These are phyloP conservation scores for Polyplosphaeria fusca DNA, from an alignment of 495 filamentous ascomycete species.

Conservation along the genomic window DNA sequence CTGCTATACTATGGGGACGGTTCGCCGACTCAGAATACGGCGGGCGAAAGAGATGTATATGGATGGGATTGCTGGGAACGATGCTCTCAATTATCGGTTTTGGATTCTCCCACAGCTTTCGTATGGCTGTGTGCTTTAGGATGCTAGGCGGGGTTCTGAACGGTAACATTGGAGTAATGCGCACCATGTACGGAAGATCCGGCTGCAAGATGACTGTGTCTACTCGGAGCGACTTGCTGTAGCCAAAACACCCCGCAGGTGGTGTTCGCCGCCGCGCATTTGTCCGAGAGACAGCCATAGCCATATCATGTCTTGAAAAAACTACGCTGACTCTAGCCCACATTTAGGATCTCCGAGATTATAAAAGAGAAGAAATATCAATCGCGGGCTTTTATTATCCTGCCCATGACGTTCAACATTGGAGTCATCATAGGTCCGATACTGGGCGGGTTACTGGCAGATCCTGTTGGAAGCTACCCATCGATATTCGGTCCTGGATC, in stretches of 20 bases:
- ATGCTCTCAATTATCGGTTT: slow-evolving; percentile 73
- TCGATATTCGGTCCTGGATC: slow-evolving; percentile 61
- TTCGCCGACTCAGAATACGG: slow-evolving; percentile 66
- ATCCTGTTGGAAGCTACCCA: slow-evolving; percentile 64
- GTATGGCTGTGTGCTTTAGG: slow-evolving; percentile 69
- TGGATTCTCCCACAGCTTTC: slow-evolving; percentile 70
- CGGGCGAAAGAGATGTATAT: slow-evolving; percentile 72
- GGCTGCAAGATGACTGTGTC: too few species aligned
- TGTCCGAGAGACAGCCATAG: too few species aligned
- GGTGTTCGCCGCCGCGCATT: too few species aligned
- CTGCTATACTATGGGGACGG: slow-evolving; percentile 80
- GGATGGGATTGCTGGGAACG: slow-evolving; percentile 72
- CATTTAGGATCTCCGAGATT: slow-evolving; percentile 76
- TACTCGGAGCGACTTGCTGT: too few species aligned
- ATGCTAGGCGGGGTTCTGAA: slow-evolving; percentile 69
- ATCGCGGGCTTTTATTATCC: slow-evolving; percentile 70
- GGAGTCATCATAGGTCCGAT: slow-evolving; percentile 67
- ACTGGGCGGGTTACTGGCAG: slow-evolving; percentile 65
- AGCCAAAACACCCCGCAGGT: too few species aligned
- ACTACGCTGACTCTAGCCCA: too few species aligned
- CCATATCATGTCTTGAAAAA: too few species aligned
- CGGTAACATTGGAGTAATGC: slow-evolving; percentile 76
- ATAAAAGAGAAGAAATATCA: slow-evolving; percentile 67
- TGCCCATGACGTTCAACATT: slow-evolving; percentile 80
- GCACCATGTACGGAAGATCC: too few species aligned